A percentile compares a stretch with the other conserved stretches of the same genome.
Evolutionary conservation across 2,329 filamentous ascomycete genomes (phyloP).

Genomic region (Arthrobotrys iridis): DNA sequence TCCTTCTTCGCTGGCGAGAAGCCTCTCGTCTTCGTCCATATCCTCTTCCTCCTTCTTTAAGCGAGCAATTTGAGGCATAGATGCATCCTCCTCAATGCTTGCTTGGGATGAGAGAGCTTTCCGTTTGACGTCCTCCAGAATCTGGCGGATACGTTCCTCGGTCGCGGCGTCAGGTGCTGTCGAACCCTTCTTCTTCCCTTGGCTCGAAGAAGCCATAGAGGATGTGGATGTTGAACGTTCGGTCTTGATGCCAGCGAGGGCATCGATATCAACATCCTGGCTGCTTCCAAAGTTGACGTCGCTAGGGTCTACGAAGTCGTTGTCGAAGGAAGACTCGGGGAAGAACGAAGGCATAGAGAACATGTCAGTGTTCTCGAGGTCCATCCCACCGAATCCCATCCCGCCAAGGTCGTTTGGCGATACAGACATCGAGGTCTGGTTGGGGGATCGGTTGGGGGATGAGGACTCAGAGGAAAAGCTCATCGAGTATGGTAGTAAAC

Average conservation of each 20-base stretch:
- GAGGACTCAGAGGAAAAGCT: constrained; percentile 74
- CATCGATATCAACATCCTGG: constrained; percentile 76
- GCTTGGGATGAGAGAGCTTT: constrained; percentile 62
- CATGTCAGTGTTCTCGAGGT: constrained; percentile 63
- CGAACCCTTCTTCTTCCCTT: constrained; percentile 64
- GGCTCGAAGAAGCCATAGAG: constrained; percentile 60
- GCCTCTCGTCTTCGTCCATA: constrained; percentile 96
- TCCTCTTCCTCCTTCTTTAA: constrained; percentile 94
- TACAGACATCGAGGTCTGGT: constrained; percentile 64
- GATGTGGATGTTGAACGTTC: constrained; percentile 55
- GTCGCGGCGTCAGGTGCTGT: constrained; percentile 69
- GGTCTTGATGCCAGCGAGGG: constrained; percentile 64
- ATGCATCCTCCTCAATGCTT: constrained; percentile 57
- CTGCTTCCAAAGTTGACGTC: constrained; percentile 70
- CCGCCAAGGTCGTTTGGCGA: constrained; percentile 64
- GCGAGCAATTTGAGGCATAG: constrained; percentile 75
- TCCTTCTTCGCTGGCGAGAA: constrained; percentile 94
- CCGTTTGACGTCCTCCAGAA: constrained; percentile 84
- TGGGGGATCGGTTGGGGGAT: constrained; percentile 72
- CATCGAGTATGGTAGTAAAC: constrained; percentile 84
- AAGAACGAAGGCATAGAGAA: constrained; percentile 77
- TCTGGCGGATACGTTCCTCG: constrained; percentile 92
- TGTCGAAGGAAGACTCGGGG: constrained; percentile 71
- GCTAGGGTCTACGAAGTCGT: constrained; percentile 56
- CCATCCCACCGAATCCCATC: constrained; percentile 57